phyloP scores from a whole-genome alignment of 805 yeast genomes.

The Barnettozyma siamensis region DNA sequence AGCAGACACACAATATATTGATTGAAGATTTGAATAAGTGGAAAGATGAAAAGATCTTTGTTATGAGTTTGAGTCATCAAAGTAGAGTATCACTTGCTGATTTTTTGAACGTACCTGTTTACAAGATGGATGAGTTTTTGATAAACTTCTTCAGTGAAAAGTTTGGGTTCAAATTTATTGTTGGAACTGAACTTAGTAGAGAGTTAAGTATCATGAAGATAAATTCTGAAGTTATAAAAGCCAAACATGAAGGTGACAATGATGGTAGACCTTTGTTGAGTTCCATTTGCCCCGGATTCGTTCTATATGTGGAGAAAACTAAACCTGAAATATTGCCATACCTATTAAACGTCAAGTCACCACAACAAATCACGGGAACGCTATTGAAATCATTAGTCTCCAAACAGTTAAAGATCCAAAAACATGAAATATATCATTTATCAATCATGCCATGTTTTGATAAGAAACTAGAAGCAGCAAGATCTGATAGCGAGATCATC shows the following conservation, averaged over 20 bases:
- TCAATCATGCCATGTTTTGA: slow-evolving; percentile 97
- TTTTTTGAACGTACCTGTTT: slow-evolving; percentile 50
- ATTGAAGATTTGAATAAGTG: slow-evolving; percentile 46
- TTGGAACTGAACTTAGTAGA: slow-evolving; percentile 83
- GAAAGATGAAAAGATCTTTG: slow-evolving; percentile 41
- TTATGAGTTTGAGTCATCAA: slow-evolving; percentile 81
- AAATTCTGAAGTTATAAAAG: slow-evolving; percentile 31
- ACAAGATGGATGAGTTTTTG: slow-evolving; percentile 55
- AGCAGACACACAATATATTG: slow-evolving; percentile 82
- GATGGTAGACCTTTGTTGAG: slow-evolving; percentile 34
- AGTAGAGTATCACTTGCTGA: slow-evolving; percentile 75
- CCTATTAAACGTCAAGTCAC: slow-evolving; percentile 72
- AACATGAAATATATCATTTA: slow-evolving; percentile 60
- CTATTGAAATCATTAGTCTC: slow-evolving; percentile 52
- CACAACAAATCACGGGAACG: slow-evolving; percentile 90
- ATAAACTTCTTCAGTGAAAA: slow-evolving; percentile 49
- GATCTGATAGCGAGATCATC: slow-evolving; percentile 47
- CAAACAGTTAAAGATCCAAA: slow-evolving; percentile 26
- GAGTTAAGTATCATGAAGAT: slow-evolving; percentile 53
- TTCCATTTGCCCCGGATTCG: slow-evolving; percentile 94
- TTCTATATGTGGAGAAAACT: slow-evolving; percentile 90
- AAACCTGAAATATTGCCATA: slow-evolving; percentile 77
- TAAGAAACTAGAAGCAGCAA: slow-evolving; percentile 89
- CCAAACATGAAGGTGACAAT: slow-evolving; percentile 7
- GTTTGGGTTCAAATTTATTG: slow-evolving; percentile 67